phyloP scores from a whole-genome alignment of 2,329 filamentous ascomycete genomes.

The Aotearoamyces nothofagi region DNA sequence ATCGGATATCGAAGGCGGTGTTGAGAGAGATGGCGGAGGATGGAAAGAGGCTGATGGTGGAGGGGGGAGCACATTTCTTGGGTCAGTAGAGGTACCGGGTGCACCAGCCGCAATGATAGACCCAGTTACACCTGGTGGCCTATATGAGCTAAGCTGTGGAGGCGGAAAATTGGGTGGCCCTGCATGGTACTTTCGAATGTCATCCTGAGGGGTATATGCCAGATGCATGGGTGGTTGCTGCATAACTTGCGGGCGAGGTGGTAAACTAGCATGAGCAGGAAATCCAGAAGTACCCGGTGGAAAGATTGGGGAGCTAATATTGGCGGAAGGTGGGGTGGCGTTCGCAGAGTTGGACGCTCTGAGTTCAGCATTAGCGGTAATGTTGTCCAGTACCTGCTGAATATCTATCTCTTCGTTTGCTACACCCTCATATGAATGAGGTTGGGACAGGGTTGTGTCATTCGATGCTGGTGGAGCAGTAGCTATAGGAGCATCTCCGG shows the following conservation, averaged over 20 bases:
- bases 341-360: constrained; percentile 11
- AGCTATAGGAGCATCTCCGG: constrained; percentile 7
- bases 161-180: constrained; percentile 13
- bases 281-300: constrained; percentile 13
- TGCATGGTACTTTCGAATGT: constrained; percentile 18
- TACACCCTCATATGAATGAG: constrained; percentile 14
- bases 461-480: constrained; percentile 7
- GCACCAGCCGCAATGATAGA: constrained; percentile 18
- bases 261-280: constrained; percentile 19
- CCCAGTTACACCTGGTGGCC: constrained; percentile 15
- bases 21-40: constrained; percentile 9
- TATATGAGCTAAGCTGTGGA: constrained; percentile 13
- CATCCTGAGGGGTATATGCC: constrained; percentile 14
- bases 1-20: constrained; percentile 8
- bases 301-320: constrained; percentile 10
- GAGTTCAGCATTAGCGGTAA: constrained; percentile 21
- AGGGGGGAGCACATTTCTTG: constrained; percentile 18
- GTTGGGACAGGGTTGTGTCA: constrained; percentile 8
- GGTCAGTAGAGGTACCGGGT: constrained; percentile 19
- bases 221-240: constrained; percentile 4
- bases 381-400: constrained; percentile 21
- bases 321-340: constrained; percentile 9
- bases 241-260: constrained; percentile 17
- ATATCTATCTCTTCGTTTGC: constrained; percentile 20
- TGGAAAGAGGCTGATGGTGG: constrained; percentile 18